Evolutionary conservation across 2,329 filamentous ascomycete species (phyloP).

Genomic region (Claviceps lovelessii): DNA sequence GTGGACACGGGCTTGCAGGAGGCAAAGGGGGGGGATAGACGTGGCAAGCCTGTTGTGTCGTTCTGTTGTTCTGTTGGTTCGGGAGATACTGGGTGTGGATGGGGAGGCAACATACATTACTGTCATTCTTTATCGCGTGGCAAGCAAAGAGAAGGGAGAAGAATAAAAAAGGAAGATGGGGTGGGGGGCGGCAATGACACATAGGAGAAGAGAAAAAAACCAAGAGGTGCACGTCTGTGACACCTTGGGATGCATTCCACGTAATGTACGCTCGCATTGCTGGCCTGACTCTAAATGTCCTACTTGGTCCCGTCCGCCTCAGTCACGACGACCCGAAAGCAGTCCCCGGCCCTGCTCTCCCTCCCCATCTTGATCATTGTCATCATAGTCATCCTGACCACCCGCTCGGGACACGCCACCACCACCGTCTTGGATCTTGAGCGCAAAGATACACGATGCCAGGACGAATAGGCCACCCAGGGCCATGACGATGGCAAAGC

Average conservation of each 20-base stretch:
- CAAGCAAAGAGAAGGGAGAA: too few species aligned
- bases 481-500: conserved; percentile 73
- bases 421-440: conserved; percentile 48
- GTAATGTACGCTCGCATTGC: neutral
- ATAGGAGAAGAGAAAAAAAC: too few species aligned
- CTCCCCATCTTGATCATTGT: conserved; percentile 15
- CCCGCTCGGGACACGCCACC: conserved; percentile 11
- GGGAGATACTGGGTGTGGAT: too few species aligned
- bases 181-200: too few species aligned
- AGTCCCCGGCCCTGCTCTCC: conserved; percentile 13
- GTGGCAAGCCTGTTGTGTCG: too few species aligned
- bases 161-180: too few species aligned
- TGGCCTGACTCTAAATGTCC: neutral
- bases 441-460: conserved; percentile 59
- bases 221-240: too few species aligned
- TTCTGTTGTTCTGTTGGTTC: too few species aligned
- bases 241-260: too few species aligned
- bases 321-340: neutral
- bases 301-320: neutral
- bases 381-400: neutral
- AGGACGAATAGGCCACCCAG: conserved; percentile 71
- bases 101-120: neutral
- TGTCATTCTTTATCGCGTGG: neutral
- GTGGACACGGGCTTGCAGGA: too few species aligned
- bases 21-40: too few species aligned